A percentile compares a stretch with the other conserved stretches of the same genome.
These are phyloP conservation scores for Talaromyces liani DNA, from an alignment of 495 filamentous ascomycete species.

Conservation along the genomic window DNA sequence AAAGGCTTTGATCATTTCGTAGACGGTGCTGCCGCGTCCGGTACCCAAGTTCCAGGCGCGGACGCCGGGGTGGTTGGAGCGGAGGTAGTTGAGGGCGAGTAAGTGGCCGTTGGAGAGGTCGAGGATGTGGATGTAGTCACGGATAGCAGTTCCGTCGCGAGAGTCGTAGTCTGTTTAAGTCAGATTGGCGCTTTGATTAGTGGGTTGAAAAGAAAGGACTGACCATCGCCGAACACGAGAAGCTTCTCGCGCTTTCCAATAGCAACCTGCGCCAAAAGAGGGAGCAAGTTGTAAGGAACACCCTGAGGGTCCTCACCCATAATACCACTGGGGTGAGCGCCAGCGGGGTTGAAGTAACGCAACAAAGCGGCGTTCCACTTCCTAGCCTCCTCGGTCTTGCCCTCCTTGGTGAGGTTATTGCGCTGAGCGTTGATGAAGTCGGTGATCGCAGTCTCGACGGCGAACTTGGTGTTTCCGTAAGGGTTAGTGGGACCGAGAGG, in stretches of 20 bases:
- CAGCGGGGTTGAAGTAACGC: conserved; percentile 96
- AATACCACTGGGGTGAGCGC: conserved; percentile 88
- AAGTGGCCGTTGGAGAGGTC: conserved; percentile 87
- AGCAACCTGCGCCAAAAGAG: conserved; percentile 89
- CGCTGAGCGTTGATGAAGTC: conserved; percentile 86
- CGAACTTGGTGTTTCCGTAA: conserved; percentile 91
- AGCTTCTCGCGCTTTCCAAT: conserved; percentile 93
- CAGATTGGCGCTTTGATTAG: background rate
- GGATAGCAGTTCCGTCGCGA: conserved; percentile 72
- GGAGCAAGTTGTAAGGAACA: conserved; percentile 91
- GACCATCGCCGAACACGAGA: conserved; percentile 89
- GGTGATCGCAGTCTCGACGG: conserved; percentile 82
- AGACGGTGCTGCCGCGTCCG: conserved; percentile 91
- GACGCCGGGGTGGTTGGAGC: conserved; percentile 81
- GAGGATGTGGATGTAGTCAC: conserved; percentile 79
- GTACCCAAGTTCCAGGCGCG: conserved; percentile 96
- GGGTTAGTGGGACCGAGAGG: conserved; percentile 95
- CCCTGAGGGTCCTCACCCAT: conserved; percentile 99
- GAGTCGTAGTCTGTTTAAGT: conserved; percentile 71
- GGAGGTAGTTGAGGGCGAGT: conserved; percentile 86
- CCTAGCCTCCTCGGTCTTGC: conserved; percentile 57
- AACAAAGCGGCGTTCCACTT: conserved; percentile 92
- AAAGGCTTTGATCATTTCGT: conserved; percentile 96
- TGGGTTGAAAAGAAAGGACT: conserved; percentile 16
- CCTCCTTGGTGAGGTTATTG: conserved; percentile 71